Evolutionary conservation across 176 grass and related monocot species (phyloP), one percentile per base, ranked within the genome.

Genomic region (Oryza officinalis): DNA sequence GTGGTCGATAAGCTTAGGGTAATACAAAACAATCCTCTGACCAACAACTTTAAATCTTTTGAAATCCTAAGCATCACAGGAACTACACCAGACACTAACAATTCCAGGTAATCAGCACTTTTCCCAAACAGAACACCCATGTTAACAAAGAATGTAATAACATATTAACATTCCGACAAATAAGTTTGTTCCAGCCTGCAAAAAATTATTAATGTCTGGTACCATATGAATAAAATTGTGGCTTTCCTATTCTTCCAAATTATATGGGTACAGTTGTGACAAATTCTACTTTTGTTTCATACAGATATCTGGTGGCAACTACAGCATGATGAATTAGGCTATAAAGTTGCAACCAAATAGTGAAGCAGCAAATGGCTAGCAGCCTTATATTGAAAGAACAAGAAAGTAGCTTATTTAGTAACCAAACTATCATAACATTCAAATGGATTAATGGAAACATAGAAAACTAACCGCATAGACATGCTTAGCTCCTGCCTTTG

Each of bases 401-500:
- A 74, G 35, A 3, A 41, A 54, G 64, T 72, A 78, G 23, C 23
- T n/a, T 71, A 49, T 13, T 20, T 76, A 10, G 32, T 22, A 26
- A 27, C 4, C 17, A 85, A 81, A 65, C 7, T 38, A 71, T 10
- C 9, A 66, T 38, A 77, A 27, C 0, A 65, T 11, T 46, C 4
- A 72, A 82, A 67, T 57, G 35, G 35, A 37, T 37, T 37, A 7
- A 37, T 37, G 7, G 60, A 74, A 83, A 78, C 6, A 86, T 63
- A 25, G 18, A 44, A 10, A 45, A 84, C 87, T 85, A 69, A 98
- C 96, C 45, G 93, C 91, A 86, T 99, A 96, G n/a, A 99, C 96
- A 89, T 99, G 96, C 81, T 94, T 99, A 32, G 93, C 96, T 86
- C 96, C 93, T 46, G 96, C 89, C 86, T 96, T 99, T 74, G 93